Conservation (phyloP, 345 rosid species). For the Camelina neglecta region DNA sequence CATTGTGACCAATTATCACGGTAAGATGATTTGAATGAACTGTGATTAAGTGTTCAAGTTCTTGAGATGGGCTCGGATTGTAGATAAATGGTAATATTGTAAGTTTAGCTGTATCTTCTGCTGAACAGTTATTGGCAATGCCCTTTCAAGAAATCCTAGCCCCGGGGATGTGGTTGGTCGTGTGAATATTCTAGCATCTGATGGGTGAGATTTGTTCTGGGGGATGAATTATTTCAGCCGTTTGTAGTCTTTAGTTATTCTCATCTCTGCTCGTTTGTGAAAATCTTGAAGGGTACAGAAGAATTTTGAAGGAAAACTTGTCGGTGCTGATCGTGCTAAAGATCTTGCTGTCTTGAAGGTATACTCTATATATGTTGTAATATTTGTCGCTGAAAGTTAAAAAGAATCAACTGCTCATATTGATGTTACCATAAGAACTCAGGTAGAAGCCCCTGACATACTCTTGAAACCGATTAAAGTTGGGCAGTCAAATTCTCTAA, state of each 20-base stretch:
- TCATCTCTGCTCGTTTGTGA: conserved; percentile 36
- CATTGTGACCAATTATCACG: conserved; percentile 94
- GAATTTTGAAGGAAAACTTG: conserved; percentile 87
- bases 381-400: neutral
- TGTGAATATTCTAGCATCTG: conserved; percentile 85
- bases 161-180: conserved; percentile 88
- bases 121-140: conserved; percentile 79
- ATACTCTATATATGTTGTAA: conserved; percentile 29
- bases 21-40: conserved; percentile 49
- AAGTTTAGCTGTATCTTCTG: conserved; percentile 16
- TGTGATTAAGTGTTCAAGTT: neutral
- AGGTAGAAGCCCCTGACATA: conserved; percentile 87
- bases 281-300: conserved; percentile 70
- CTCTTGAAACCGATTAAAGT: conserved; percentile 76
- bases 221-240: neutral
- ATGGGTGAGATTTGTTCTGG: conserved; percentile 68
- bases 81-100: neutral
- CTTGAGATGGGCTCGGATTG: neutral
- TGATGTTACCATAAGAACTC: conserved; percentile 20
- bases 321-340: conserved; percentile 91
- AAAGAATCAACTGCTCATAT: neutral
- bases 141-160: conserved; percentile 84
- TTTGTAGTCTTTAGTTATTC: conserved; percentile 7
- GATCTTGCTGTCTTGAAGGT: conserved; percentile 94
- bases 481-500: conserved; percentile 77